Base-by-base conservation (phyloP, 176 grass and related monocot genomes). In the Avena sativa region DNA sequence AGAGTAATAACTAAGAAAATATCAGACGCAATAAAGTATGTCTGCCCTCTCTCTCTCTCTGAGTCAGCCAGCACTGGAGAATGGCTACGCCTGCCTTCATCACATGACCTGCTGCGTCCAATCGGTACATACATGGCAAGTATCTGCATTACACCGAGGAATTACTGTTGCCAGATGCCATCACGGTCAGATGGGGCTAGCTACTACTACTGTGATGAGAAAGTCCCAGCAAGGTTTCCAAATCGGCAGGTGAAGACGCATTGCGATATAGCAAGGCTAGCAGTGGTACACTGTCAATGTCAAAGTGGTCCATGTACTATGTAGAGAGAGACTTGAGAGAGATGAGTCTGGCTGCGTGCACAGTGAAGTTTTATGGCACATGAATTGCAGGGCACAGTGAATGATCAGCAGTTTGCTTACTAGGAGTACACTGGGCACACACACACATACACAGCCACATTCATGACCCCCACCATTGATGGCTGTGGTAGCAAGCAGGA, bases 381-480 rank as follows among this genome's bases (percentile, higher is more conserved):
- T 88, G 74, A 91, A 85, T 91, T 81, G 89, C 89, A 88, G 89
- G 58, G 75, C 89, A 88, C 86, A 91, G 86, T 91, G 76, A 91
- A 85, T 76, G 86, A 79, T 69, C 46, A 48, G 40, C 86, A 91
- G 86, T 88, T 91, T 81, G 81, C 76, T 43, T 43, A 43, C 16
- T 82, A 34, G 32, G 32, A 34, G 32, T 70, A 85, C 81, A 83
- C 84, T 74, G 71, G 48, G 49, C 53, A 9, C 8, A n/a, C 77
- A 79, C 72, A 83, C 26, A 67, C 64, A 55, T 79, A 86, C 76
- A 74, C 89, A 80, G 1, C 67, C 76, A 64, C 89, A 88, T 67
- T 74, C 14, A 91, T 83, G 89, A 65, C 55, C 32, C 34, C 76
- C 36, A 72, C 83, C 78, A 87, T 91, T 91, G 49, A 91, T 76